Conservation (phyloP, 108 stramenopile species). For the Nitzschia sp. region DNA sequence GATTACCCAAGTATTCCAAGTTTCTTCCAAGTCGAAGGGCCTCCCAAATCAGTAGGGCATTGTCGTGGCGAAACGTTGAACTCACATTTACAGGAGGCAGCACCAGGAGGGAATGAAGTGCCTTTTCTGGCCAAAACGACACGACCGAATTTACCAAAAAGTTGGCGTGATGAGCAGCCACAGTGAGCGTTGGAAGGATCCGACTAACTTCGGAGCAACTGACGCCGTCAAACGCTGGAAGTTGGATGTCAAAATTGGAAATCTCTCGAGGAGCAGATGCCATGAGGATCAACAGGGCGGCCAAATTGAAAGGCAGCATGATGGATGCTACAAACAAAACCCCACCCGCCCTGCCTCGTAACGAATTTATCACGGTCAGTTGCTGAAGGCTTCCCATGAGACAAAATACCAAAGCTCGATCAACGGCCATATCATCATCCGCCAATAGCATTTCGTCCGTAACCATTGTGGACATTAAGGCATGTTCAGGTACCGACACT, state of each 20-base stretch:
- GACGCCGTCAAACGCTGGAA: background rate
- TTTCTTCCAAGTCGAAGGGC: conserved; percentile 1
- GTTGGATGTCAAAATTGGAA: background rate
- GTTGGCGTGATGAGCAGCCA: conserved; percentile 15
- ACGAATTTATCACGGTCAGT: background rate
- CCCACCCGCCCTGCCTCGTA: background rate
- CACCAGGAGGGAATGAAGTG: background rate
- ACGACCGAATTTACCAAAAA: conserved; percentile 1
- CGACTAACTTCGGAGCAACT: conserved; percentile 3
- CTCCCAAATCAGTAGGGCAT: conserved; percentile 19
- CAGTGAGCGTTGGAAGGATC: conserved; percentile 14
- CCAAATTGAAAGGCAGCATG: conserved; percentile 20
- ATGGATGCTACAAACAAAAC: conserved; percentile 8
- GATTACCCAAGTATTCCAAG: conserved; percentile 13
- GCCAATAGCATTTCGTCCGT: background rate
- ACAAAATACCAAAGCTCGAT: conserved; percentile 13
- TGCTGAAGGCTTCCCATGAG: conserved; percentile 7
- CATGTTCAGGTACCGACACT: background rate
- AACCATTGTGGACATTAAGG: conserved; percentile 2
- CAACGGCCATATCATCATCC: conserved; percentile 3
- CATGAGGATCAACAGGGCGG: conserved; percentile 4
- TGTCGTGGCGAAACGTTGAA: conserved; percentile 8
- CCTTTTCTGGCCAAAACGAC: conserved; percentile 7
- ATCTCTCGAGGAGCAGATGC: conserved; percentile 4
- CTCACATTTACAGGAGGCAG: conserved; percentile 5